phyloP scores from a whole-genome alignment of 768 basidiomycete genomes.

The Podaxis rugospora region DNA sequence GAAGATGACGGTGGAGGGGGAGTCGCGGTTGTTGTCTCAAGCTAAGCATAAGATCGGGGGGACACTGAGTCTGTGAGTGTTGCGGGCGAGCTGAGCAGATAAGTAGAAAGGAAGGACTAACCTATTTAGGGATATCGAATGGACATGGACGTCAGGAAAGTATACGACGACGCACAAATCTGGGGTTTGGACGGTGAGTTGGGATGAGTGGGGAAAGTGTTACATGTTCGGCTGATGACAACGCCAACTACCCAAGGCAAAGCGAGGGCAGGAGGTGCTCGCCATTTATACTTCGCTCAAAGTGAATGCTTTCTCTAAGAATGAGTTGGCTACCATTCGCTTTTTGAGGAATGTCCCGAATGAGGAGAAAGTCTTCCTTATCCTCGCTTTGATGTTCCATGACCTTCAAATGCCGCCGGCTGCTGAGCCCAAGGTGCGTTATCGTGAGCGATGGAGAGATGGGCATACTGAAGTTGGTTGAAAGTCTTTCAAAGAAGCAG shows the following conservation, averaged over 20 bases:
- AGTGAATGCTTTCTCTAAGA: slow-evolving; percentile 13
- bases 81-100: not conserved
- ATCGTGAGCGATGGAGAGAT: not conserved
- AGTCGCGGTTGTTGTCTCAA: slow-evolving; percentile 1
- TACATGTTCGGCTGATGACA: not conserved
- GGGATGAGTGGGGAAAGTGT: not conserved
- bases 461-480: not conserved
- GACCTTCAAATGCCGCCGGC: slow-evolving; percentile 12
- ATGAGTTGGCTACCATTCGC: slow-evolving; percentile 14
- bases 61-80: slow-evolving; percentile 11
- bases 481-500: slow-evolving; percentile 4
- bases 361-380: slow-evolving; percentile 17
- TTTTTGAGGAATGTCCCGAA: slow-evolving; percentile 12
- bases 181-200: slow-evolving; percentile 15
- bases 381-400: slow-evolving; percentile 12
- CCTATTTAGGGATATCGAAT: slow-evolving; percentile 10
- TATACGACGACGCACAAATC: slow-evolving; percentile 9
- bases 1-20: slow-evolving; percentile 11
- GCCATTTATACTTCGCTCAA: slow-evolving; percentile 12
- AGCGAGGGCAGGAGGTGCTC: slow-evolving; percentile 6
- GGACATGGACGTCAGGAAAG: slow-evolving; percentile 15
- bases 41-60: slow-evolving; percentile 14
- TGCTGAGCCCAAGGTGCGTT: slow-evolving; percentile 10
- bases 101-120: not conserved
- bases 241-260: slow-evolving; percentile 9